These are phyloP conservation scores for Oryza rufipogon DNA, from an alignment of 176 grass and related monocot genomes.

Conservation along the genomic window DNA sequence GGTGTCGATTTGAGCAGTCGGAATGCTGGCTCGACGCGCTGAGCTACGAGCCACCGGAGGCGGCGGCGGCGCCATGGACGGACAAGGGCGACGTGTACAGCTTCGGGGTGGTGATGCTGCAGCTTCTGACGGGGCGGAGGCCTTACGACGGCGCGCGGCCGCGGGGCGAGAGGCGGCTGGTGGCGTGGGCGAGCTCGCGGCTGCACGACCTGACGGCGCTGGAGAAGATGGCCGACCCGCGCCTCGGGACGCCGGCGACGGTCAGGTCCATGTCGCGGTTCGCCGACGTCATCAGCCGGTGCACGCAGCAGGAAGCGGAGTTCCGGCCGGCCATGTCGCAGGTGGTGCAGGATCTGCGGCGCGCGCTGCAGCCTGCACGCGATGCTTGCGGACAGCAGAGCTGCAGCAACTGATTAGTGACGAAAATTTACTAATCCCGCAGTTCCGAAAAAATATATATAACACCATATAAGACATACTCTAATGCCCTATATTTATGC, in stretches of 20 bases:
- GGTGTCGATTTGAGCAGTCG: neutral
- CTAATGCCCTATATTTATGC: too few relatives aligned
- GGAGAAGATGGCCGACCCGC: slow-evolving; percentile 57
- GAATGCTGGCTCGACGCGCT: neutral
- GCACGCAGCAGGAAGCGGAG: slow-evolving; percentile 60
- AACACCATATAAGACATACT: too few relatives aligned
- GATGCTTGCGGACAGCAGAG: neutral
- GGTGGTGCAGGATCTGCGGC: slow-evolving; percentile 60
- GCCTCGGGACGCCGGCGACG: slow-evolving; percentile 17
- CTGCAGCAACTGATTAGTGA: too few relatives aligned
- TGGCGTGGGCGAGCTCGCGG: slow-evolving; percentile 53
- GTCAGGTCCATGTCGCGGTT: slow-evolving; percentile 69
- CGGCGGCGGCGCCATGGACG: slow-evolving; percentile 24
- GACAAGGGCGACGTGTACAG: slow-evolving; percentile 54
- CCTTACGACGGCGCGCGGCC: slow-evolving; percentile 55
- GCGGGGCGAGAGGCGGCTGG: slow-evolving; percentile 50
- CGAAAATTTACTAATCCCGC: too few relatives aligned
- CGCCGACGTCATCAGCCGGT: slow-evolving; percentile 66
- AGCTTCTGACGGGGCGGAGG: slow-evolving; percentile 63
- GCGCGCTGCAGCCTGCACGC: slow-evolving; percentile 18
- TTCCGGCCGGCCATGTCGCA: slow-evolving; percentile 61
- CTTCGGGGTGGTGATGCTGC: slow-evolving; percentile 69
- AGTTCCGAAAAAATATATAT: too few relatives aligned
- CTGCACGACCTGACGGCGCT: slow-evolving; percentile 64
- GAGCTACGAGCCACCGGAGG: slow-evolving; percentile 49